A percentile compares a stretch with the other conserved stretches of the same genome.
Conservation (phyloP, 495 filamentous ascomycete species). For the Bryoglossum gracile region DNA sequence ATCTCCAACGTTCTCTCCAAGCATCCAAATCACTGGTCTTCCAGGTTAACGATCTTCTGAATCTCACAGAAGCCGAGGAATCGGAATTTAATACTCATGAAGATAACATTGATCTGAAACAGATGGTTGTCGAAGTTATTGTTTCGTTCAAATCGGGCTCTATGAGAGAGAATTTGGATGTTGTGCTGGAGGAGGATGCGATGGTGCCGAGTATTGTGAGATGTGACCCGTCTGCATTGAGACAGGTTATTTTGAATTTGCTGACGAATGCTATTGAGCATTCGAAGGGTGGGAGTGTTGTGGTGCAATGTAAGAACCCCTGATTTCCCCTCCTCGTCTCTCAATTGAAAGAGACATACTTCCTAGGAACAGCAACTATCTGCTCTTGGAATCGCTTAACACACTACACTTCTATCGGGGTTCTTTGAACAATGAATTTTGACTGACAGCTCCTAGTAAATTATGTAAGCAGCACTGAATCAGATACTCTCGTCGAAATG, state of each 20-base stretch:
- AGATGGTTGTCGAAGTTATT: constrained; percentile 65
- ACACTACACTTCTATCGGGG: constrained; percentile 27
- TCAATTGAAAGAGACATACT: no score
- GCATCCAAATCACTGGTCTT: constrained; percentile 92
- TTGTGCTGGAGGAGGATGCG: constrained; percentile 56
- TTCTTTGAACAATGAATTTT: no score
- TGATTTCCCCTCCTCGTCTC: no score
- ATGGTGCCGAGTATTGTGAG: constrained; percentile 66
- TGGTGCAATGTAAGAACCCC: no score
- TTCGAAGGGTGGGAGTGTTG: no score
- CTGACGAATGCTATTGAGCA: constrained; percentile 82
- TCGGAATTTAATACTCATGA: constrained; percentile 72
- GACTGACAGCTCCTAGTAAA: no score
- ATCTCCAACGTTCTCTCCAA: constrained; percentile 76
- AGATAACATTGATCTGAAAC: constrained; percentile 66
- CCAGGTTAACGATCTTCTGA: constrained; percentile 90
- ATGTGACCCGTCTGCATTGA: constrained; percentile 72
- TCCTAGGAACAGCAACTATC: no score
- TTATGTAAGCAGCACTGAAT: no score
- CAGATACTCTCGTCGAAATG: constrained; percentile 71
- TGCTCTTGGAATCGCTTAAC: constrained; percentile 20
- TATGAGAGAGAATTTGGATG: constrained; percentile 63
- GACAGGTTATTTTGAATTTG: constrained; percentile 76
- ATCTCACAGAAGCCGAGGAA: constrained; percentile 83
- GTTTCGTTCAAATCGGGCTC: constrained; percentile 67